Base-by-base conservation (phyloP, 768 basidiomycete genomes). In the Boletales sp. region DNA sequence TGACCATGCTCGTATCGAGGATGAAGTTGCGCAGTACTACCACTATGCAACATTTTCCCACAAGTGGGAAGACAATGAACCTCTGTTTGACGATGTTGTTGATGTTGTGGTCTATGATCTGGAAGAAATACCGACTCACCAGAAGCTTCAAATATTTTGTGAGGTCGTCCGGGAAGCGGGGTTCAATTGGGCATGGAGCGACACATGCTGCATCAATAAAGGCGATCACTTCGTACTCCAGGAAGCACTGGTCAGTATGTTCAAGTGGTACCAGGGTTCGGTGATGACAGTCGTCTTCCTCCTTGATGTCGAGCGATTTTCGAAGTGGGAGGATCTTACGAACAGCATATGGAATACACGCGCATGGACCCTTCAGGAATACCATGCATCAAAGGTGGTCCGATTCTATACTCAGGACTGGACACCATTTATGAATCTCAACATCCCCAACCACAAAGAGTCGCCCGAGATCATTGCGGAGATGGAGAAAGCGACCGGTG, bases 11-110 rank as follows among this genome's bases (percentile, higher is more conserved):
- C 55, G 36, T 18, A 53, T 57, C 32, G 18, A 53, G 5, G 30
- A 43, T 2, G 34, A 49, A 9, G 51, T 57, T 2, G 43, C 21
- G 13, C 17, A 46, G 10, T 54, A 54, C 37, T 57, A 46, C 14
- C 51, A 37, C 15, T 54, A 50, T 14, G 51, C 47, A 31, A 57
- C 36, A 6, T 39, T 57, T 25, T 51, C 56, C 7, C 57, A 57
- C 37, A 45, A 15, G 21, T 21, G 21, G 21, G 21, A 21, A 21
- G 21, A 21, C 4, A n/a, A 46, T 6, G 54, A 46, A 42, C 55
- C 54, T 4, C 45, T 50, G 5, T 57, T 49, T 21, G 47, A 2
- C 6, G 44, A 44, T 7, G 48, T 57, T 25, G 6, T 41, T 8
- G 19, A 34, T 0, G 17, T 32, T 9, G 13, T 40, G 19, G 55